Evolutionary conservation across 108 stramenopile genomes (phyloP), one percentile per base, ranked within the genome.

Genomic region (Pseudonitzschia multiseries): DNA sequence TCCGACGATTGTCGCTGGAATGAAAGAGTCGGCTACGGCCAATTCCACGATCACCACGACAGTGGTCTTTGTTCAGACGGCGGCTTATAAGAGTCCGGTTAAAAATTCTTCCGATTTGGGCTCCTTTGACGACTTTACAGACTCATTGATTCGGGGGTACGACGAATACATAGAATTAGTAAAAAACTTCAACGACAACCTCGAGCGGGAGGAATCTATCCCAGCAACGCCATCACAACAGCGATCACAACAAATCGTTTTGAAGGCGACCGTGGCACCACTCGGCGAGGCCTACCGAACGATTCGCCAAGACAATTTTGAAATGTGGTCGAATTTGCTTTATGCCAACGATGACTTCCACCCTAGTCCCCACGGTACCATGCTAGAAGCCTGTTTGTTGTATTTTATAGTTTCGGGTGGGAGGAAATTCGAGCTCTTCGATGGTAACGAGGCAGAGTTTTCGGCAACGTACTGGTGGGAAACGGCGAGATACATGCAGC

Each of bases 271-370:
- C 59, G 78, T 92, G 43, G 88, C 91, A 1, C 91, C 87, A 1
- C 83, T 92, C 5, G 91, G 91, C 9, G 44, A 79, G 13, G 91
- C 91, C 46, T 92, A 70, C 70, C 67, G 62, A 52, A 27, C 53
- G 26, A 27, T 59, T 10, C 26, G 29, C n/a, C 26, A 59, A 14
- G 29, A 59, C 1, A 59, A 59, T 1, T 29, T 31, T 59, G 57
- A 27, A 13, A 6, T 59, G 20, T 29, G 26, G 26, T 29, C 57
- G 22, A 59, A 59, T 59, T 62, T 76, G 32, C 46, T 92, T 29
- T 92, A 89, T 78, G 78, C 80, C 8, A 65, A 26, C 26, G 91
- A 92, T 56, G 76, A 88, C 52, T 88, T 89, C 69, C 91, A 92
- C 73, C 88, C 88, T 42, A 86, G 85, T 69, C 88, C 85, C 41